Evolutionary conservation across 2,329 filamentous ascomycete genomes (phyloP).

Genomic region (Colletotrichum magnum): DNA sequence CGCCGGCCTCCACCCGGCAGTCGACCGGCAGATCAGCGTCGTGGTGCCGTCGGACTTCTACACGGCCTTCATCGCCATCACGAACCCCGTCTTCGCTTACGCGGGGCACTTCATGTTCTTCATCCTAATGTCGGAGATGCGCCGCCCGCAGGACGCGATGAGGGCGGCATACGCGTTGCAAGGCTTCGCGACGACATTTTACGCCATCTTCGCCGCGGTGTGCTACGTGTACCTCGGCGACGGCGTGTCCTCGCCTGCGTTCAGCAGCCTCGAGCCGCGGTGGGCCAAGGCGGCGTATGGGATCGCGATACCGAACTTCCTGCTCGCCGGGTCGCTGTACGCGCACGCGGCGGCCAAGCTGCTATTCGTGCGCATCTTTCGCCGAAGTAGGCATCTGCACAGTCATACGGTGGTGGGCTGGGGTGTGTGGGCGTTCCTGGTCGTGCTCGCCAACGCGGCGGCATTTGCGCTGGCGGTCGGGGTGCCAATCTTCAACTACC

Average conservation of each 20-base stretch:
- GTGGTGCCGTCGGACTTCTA: conserved; percentile 50
- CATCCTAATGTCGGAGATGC: conserved; percentile 68
- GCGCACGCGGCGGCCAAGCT: conserved; percentile 66
- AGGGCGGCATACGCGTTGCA: conserved; percentile 66
- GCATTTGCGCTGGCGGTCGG: conserved; percentile 61
- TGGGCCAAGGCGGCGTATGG: conserved; percentile 67
- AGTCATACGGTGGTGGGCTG: conserved; percentile 62
- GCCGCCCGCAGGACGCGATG: conserved; percentile 63
- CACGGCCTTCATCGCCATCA: conserved; percentile 51
- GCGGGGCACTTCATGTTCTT: conserved; percentile 70
- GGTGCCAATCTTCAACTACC: conserved; percentile 68
- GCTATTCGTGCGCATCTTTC: conserved; percentile 64
- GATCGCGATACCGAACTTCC: conserved; percentile 64
- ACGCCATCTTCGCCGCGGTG: conserved; percentile 65
- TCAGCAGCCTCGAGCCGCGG: conserved; percentile 59
- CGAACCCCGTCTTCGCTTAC: conserved; percentile 66
- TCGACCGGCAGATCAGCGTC: conserved; percentile 54
- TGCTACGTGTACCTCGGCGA: conserved; percentile 65
- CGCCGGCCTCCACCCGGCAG: conserved; percentile 58
- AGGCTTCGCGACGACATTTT: conserved; percentile 63
- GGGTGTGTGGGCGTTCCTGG: conserved; percentile 61
- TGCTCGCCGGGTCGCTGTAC: conserved; percentile 65
- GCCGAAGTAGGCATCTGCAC: conserved; percentile 61
- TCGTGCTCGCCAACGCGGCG: conserved; percentile 60
- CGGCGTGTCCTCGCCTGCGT: conserved; percentile 60